Percentiles rank a stretch among this genome's conserved stretches.
phyloP scores from a whole-genome alignment of 1,284 basidiomycete species.

The Melampsora americana region DNA sequence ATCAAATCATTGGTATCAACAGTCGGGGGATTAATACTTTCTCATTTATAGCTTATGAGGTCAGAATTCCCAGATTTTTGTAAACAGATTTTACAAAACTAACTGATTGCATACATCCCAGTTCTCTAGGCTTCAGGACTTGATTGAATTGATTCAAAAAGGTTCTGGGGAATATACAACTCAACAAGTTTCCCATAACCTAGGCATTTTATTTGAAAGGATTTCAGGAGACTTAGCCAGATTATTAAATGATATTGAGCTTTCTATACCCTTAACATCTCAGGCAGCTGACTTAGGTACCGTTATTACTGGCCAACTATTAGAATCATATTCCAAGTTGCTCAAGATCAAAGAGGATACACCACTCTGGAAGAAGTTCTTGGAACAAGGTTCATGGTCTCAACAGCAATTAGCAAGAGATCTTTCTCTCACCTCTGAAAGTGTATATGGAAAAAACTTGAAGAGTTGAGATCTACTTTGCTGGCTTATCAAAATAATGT shows the following conservation, averaged over 20 bases:
- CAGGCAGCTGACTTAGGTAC: constrained; percentile 46
- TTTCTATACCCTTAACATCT: constrained; percentile 46
- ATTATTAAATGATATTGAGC: constrained; percentile 48
- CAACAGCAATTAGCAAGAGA: constrained; percentile 47
- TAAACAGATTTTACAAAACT: not conserved
- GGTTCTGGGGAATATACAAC: constrained; percentile 35
- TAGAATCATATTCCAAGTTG: constrained; percentile 33
- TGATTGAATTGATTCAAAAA: too few species aligned
- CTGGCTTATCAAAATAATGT: constrained; percentile 45
- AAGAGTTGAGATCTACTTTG: constrained; percentile 46
- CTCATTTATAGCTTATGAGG: constrained; percentile 45
- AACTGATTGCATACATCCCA: constrained; percentile 38
- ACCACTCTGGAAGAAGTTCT: constrained; percentile 42
- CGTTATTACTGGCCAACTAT: too few species aligned
- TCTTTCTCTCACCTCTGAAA: constrained; percentile 47
- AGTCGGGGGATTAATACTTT: too few species aligned
- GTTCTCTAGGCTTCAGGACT: constrained; percentile 49
- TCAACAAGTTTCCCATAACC: constrained; percentile 43
- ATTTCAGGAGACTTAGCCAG: constrained; percentile 44
- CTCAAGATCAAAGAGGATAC: constrained; percentile 30
- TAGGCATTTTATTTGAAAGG: constrained; percentile 47
- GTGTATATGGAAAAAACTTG: constrained; percentile 47
- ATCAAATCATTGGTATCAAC: too few species aligned
- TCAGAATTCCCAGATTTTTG: not conserved
- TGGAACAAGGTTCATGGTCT: constrained; percentile 44